Percentiles rank a stretch among this genome's conserved stretches.
Conservation (phyloP, 2,329 filamentous ascomycete species). For the Apiospora malaysiana region DNA sequence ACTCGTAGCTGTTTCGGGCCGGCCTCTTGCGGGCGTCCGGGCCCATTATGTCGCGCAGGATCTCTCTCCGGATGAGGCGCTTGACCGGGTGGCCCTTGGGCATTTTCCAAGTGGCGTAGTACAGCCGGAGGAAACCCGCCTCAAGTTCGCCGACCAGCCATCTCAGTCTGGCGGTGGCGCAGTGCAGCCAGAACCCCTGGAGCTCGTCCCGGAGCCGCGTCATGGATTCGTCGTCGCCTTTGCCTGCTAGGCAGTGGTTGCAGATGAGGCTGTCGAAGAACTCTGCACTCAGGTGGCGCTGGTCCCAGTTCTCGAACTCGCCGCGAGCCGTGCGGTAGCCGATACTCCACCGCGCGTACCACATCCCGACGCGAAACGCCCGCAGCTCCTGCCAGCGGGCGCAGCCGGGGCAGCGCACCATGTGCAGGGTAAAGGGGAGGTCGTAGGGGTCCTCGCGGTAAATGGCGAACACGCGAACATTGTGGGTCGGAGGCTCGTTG, state of each 20-base stretch:
- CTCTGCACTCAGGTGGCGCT: neutral
- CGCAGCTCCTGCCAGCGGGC: conserved; percentile 4
- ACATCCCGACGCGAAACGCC: neutral
- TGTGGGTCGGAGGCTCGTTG: neutral
- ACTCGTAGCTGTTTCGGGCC: neutral
- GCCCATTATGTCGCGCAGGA: neutral
- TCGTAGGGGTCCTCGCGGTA: neutral
- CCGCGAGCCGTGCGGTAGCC: neutral
- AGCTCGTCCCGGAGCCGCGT: neutral
- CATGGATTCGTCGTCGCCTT: neutral
- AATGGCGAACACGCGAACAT: neutral
- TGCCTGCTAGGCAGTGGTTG: neutral
- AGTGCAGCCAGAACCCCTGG: neutral
- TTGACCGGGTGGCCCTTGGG: neutral
- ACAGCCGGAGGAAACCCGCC: neutral
- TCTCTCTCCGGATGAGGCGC: neutral
- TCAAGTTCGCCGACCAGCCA: neutral
- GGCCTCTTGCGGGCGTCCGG: neutral
- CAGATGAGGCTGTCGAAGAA: neutral
- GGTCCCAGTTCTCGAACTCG: neutral
- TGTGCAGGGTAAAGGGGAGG: conserved; percentile 2
- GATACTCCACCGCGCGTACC: neutral
- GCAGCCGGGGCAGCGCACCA: conserved; percentile 3
- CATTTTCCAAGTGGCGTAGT: neutral
- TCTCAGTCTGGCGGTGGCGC: neutral